These are phyloP conservation scores for Phytopythium cucurbitacearum DNA, from an alignment of 352 stramenopile genomes.

Conservation along the genomic window DNA sequence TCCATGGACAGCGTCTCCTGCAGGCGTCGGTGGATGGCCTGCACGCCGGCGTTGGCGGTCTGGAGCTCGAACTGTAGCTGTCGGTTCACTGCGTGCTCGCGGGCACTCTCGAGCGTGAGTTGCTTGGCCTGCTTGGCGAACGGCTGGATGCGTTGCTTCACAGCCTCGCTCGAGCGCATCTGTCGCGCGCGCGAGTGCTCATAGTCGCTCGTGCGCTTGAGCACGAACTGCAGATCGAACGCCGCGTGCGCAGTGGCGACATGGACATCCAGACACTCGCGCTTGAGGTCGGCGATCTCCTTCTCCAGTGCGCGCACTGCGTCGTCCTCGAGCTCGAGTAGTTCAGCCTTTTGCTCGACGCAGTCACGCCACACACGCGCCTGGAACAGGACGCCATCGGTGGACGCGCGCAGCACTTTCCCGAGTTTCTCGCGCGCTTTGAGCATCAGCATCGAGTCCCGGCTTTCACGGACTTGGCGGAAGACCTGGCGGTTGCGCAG, in stretches of 20 bases:
- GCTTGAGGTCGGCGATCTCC: constrained; percentile 44
- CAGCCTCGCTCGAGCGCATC: constrained; percentile 13
- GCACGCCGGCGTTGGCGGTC: constrained; percentile 26
- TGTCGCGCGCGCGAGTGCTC: constrained; percentile 16
- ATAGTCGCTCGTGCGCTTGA: constrained; percentile 32
- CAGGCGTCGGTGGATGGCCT: constrained; percentile 35
- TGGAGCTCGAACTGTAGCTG: constrained; percentile 56
- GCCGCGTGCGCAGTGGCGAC: constrained; percentile 31
- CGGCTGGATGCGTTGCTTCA: constrained; percentile 57
- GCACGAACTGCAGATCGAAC: constrained; percentile 25
- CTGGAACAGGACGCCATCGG: constrained; percentile 53
- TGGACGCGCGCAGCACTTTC: constrained; percentile 20
- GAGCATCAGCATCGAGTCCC: constrained; percentile 10
- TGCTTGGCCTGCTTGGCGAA: constrained; percentile 59
- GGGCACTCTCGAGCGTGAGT: constrained; percentile 48
- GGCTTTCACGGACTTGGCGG: constrained; percentile 22
- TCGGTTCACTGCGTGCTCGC: constrained; percentile 35
- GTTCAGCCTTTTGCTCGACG: constrained; percentile 36
- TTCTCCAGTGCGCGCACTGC: constrained; percentile 35
- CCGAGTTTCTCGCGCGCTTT: constrained; percentile 32
- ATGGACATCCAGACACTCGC: constrained; percentile 37
- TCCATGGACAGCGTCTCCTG: constrained; percentile 43
- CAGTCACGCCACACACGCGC: constrained; percentile 67
- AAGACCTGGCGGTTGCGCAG: constrained; percentile 59
- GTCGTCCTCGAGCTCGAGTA: constrained; percentile 39